Base-by-base conservation (phyloP, 2,329 filamentous ascomycete species). In the Phialemoniopsis sp. region DNA sequence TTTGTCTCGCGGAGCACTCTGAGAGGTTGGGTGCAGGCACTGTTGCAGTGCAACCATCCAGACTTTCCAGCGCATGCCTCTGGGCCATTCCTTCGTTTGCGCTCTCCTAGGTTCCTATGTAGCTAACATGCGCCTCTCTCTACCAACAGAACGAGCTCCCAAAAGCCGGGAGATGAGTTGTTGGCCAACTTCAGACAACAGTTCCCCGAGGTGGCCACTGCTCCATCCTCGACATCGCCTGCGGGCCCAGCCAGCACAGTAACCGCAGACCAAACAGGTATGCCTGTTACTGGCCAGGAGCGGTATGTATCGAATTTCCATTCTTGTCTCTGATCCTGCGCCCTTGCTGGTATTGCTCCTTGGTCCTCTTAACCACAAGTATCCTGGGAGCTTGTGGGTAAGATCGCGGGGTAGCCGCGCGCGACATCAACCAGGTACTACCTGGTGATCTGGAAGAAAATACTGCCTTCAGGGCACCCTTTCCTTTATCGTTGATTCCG, bases 161-260 rank as follows among this genome's bases (percentile, higher is more conserved):
- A 89, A 63, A 95, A 95, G 70, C 89, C 89, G 40, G 82, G 80
- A 60, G 86, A 90, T 58, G 87, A 90, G 54, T 76, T 95, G 57
- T 82, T 93, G 60, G 82, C 82, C 64, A 82, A 80, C 60, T 95
- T 95, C 67, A 87, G 87, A 61, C 80, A 87, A 55, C 82, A 80
- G 50, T 95, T 95, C 56, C 85, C 88, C 34, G 80, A 90, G 53
- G 70, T 94, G 45, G 68, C 75, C 41, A 67, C 76, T 38, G 70
- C 73, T 42, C 68, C 68, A 41, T 54, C 64, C 50, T 59, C 73
- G 38, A 58, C 66, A 42, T 54, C 72, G 39, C 62, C 73, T 53
- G 53, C 67, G 50, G 53, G 59, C 50, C 55, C 66, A 54, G 54
- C 66, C 47, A 61, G 55, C 29, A 51, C 61, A 19, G 54, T 57